Percentiles rank a stretch among this genome's conserved stretches.
Evolutionary conservation across 2,329 filamentous ascomycete species (phyloP).

Genomic region (Aspergillus niger): DNA sequence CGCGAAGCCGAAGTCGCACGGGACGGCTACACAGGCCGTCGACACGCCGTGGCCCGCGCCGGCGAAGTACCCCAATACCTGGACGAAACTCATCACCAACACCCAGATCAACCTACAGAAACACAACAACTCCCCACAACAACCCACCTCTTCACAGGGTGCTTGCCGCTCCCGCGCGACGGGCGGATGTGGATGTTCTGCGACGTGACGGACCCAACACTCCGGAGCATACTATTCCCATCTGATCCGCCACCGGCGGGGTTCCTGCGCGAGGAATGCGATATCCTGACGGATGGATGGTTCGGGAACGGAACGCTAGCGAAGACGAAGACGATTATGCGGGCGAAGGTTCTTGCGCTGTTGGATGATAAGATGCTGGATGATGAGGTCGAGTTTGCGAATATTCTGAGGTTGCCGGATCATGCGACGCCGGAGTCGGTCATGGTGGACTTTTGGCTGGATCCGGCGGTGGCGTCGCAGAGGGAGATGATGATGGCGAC

Average conservation of each 20-base stretch:
- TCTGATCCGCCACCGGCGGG: conserved; percentile 52
- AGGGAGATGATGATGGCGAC: conserved; percentile 36
- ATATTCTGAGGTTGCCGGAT: conserved; percentile 43
- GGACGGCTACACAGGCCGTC: conserved; percentile 32
- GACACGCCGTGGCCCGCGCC: conserved; percentile 31
- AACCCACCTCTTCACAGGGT: conserved; percentile 79
- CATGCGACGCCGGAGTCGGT: conserved; percentile 29
- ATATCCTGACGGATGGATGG: conserved; percentile 72
- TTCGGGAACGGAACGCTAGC: conserved; percentile 78
- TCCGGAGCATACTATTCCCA: conserved; percentile 66
- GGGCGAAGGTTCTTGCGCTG: conserved; percentile 75
- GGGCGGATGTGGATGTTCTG: conserved; percentile 94
- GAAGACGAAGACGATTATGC: conserved; percentile 85
- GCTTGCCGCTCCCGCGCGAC: conserved; percentile 67
- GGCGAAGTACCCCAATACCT: conserved; percentile 12
- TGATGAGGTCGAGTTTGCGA: conserved; percentile 39
- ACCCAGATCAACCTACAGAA: not conserved
- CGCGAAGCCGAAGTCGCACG: conserved; percentile 36
- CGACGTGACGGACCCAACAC: conserved; percentile 80
- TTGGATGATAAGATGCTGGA: conserved; percentile 43
- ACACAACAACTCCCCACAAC: conserved; percentile 8
- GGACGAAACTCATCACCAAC: conserved; percentile 3
- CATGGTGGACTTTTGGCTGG: conserved; percentile 28
- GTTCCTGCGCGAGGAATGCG: conserved; percentile 60
- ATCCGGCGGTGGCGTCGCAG: conserved; percentile 22